phyloP scores from a whole-genome alignment of 331 rosid species.

The Malus hybrid region DNA sequence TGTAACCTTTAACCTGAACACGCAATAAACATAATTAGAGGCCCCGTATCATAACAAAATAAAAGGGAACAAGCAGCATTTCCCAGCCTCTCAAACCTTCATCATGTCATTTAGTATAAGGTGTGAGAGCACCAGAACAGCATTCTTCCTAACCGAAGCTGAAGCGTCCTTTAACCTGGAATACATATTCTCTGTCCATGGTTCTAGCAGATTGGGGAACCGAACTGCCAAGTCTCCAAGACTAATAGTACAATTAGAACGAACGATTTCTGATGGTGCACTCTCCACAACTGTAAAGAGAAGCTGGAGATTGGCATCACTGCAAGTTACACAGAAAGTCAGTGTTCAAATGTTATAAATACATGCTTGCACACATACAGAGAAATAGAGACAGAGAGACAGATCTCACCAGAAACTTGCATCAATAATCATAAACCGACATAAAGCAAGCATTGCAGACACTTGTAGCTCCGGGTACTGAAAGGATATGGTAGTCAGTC shows the following conservation, averaged over 20 bases:
- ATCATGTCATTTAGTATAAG: conserved; percentile 96
- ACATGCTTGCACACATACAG: not conserved
- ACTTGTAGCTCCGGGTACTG: conserved; percentile 97
- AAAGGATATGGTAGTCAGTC: conserved; percentile 16
- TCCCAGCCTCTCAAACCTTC: conserved; percentile 54
- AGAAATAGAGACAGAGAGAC: conserved; percentile 13
- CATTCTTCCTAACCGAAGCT: conserved; percentile 86
- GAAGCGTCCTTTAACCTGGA: conserved; percentile 69
- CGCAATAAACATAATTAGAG: not conserved
- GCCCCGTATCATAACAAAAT: conserved; percentile 11
- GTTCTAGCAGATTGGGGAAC: conserved; percentile 93
- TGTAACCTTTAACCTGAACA: conserved; percentile 82
- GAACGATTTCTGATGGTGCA: conserved; percentile 76
- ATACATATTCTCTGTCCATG: conserved; percentile 98
- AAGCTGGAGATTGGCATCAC: conserved; percentile 87
- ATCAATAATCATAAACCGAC: conserved; percentile 91
- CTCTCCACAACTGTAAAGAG: conserved; percentile 87
- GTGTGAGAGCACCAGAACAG: conserved; percentile 97
- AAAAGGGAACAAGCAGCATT: not conserved
- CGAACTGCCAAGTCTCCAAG: conserved; percentile 94
- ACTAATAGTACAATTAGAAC: conserved; percentile 91
- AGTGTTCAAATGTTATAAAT: not conserved
- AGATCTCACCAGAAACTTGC: conserved; percentile 77
- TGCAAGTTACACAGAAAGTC: conserved; percentile 25
- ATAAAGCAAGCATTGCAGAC: conserved; percentile 92